Percentiles rank a stretch among this genome's conserved stretches.
Evolutionary conservation across 2,329 filamentous ascomycete genomes (phyloP).

Genomic region (Thermomyces lanuginosus): DNA sequence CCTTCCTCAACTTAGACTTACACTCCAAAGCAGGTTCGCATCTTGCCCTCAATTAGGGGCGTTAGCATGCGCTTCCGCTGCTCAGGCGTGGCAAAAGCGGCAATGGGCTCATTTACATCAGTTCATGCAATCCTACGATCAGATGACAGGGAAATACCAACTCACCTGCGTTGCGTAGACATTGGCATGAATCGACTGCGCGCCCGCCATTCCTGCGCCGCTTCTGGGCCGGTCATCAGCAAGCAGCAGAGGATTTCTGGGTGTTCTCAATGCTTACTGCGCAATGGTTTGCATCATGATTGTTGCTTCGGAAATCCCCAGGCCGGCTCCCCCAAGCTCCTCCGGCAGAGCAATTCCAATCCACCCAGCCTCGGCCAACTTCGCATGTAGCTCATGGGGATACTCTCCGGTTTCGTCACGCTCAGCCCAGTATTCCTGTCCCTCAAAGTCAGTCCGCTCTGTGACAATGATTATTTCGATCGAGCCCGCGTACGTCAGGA

Average conservation of each 20-base stretch:
- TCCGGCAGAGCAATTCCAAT: constrained; percentile 67
- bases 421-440: constrained; percentile 53
- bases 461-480: not conserved
- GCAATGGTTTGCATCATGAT: constrained; percentile 78
- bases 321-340: constrained; percentile 53
- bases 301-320: constrained; percentile 59
- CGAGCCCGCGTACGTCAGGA: constrained; percentile 33
- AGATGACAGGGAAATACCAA: constrained; percentile 1
- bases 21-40: constrained; percentile 63
- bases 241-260: not conserved
- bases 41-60: constrained; percentile 54
- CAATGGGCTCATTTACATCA: too few relatives aligned
- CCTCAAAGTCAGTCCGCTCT: constrained; percentile 1
- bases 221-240: constrained; percentile 20
- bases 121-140: too few relatives aligned
- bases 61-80: constrained; percentile 51
- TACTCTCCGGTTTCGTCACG: constrained; percentile 54
- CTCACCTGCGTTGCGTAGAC: constrained; percentile 44
- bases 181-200: constrained; percentile 43
- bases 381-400: constrained; percentile 59
- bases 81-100: constrained; percentile 51
- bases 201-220: constrained; percentile 61
- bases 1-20: constrained; percentile 8
- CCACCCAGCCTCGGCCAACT: constrained; percentile 60
- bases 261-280: constrained; percentile 31